A percentile compares a stretch with the other conserved stretches of the same genome.
phyloP scores from a whole-genome alignment of 2,329 filamentous ascomycete genomes.

The Ceratocystis ficicola region DNA sequence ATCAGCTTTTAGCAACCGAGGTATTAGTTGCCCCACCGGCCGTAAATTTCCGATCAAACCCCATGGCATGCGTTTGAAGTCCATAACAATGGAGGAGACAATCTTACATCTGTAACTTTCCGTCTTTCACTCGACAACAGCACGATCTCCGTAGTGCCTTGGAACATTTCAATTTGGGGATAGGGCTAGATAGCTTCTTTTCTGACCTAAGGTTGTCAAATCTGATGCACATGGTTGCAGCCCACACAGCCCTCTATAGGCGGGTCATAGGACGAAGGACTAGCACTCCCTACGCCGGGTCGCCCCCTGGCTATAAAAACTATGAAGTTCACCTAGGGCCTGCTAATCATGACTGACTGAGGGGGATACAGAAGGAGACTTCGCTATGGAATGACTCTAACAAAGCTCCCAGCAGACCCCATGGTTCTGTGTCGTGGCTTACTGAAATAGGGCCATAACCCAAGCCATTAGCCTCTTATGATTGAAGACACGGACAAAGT shows the following conservation, averaged over 20 bases:
- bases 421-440: constrained; percentile 33
- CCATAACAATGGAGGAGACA: constrained; percentile 31
- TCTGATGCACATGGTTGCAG: too few relatives aligned
- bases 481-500: constrained; percentile 12
- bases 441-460: constrained; percentile 30
- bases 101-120: constrained; percentile 41
- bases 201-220: too few relatives aligned
- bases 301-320: constrained; percentile 24
- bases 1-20: constrained; percentile 41
- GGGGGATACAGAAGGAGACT: constrained; percentile 32
- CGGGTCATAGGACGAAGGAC: too few relatives aligned
- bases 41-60: constrained; percentile 34
- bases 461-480: constrained; percentile 28
- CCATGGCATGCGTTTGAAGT: constrained; percentile 26
- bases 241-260: too few relatives aligned
- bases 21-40: constrained; percentile 32
- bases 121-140: constrained; percentile 36
- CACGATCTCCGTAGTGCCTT: too few relatives aligned
- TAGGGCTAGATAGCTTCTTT: too few relatives aligned
- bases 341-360: constrained; percentile 35
- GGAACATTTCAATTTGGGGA: too few relatives aligned
- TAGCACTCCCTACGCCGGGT: too few relatives aligned
- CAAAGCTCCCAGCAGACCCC: constrained; percentile 35
- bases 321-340: constrained; percentile 29
- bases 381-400: constrained; percentile 36